Base-by-base conservation (phyloP, 495 filamentous ascomycete genomes). In the Aspergillus biplanus region DNA sequence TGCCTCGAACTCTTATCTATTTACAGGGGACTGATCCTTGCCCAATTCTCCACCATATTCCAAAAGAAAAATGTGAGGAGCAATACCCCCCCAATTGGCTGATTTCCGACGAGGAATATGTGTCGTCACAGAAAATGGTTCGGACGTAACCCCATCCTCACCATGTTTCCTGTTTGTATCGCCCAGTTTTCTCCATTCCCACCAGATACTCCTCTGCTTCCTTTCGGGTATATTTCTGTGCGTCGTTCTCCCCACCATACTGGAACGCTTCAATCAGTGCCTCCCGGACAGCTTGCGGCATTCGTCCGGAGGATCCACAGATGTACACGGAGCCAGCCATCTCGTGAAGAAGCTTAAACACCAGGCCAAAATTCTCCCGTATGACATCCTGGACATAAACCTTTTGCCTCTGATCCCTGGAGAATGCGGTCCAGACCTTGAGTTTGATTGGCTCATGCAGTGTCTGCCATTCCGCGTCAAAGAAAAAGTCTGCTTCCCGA, bases 301-400 rank as follows among this genome's bases (percentile, higher is more conserved):
- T 99, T 63, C 86, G 83, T 3, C 89, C 91, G 0, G 87, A 87
- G 32, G 86, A 92, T 6, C 95, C 95, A 73, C 95, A 98, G 11
- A 99, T 83, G 73, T 86, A 91, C 4, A 92, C 79, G 4, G 86
- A 78, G 0, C 86, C 91, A 1, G 72, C 60, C 32, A 76, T 59
- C 33, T 79, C 73, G 55, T 82, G 71, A 11, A 97, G 70, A 33
- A 87, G 69, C 4, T 82, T 69, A 67, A 83, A 89, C 5, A 97
- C 82, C 33, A 82, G 65, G 8, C 62, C 46, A 0, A 80, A 83
- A 16, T 92, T 76, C 67, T 87, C 75, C 0, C 87, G 83, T 50
- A 99, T 85, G 4, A 88, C 76, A 73, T 97, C 87, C 69, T 99
- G 95, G 9, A 99, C 94, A 69, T 99, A 99, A 33, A 90, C 72